These are phyloP conservation scores for Torulaspora maleeae DNA, from an alignment of 805 yeast species.

Conservation along the genomic window DNA sequence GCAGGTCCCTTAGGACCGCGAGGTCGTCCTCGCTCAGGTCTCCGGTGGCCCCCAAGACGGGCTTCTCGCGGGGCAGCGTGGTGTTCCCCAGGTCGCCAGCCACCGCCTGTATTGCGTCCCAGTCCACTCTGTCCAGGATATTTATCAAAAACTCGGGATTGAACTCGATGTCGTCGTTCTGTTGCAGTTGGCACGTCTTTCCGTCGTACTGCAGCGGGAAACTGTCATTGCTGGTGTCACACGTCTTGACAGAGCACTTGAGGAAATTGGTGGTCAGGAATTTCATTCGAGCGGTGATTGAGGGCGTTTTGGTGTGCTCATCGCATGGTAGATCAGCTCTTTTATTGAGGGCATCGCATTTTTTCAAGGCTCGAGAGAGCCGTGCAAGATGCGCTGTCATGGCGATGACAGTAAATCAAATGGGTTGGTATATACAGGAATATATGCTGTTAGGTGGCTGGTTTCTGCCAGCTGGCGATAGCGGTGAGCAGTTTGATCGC, in stretches of 20 bases:
- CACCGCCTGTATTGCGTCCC: slow-evolving; percentile 78
- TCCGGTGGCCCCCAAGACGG: slow-evolving; percentile 38
- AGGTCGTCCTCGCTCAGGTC: slow-evolving; percentile 40
- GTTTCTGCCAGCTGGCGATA: slow-evolving; percentile 15
- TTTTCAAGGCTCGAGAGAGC: neutral
- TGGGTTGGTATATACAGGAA: slow-evolving; percentile 3
- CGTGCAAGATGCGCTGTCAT: slow-evolving; percentile 3
- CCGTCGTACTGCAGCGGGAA: slow-evolving; percentile 70
- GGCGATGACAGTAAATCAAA: neutral
- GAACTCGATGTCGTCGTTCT: slow-evolving; percentile 69
- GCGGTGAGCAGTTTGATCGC: slow-evolving; percentile 15
- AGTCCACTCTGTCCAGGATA: slow-evolving; percentile 76
- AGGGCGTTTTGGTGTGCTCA: neutral
- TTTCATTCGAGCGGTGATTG: slow-evolving; percentile 55
- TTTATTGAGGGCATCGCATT: slow-evolving; percentile 1
- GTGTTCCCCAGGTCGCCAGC: slow-evolving; percentile 71
- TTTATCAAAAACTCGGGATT: slow-evolving; percentile 74
- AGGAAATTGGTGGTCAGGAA: slow-evolving; percentile 94
- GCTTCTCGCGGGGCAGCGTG: slow-evolving; percentile 55
- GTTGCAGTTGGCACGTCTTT: slow-evolving; percentile 60
- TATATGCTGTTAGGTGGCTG: neutral
- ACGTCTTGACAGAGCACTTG: slow-evolving; percentile 81
- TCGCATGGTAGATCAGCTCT: neutral
- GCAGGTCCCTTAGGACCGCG: slow-evolving; percentile 66
- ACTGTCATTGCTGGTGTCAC: slow-evolving; percentile 67